Evolutionary conservation across 2,329 filamentous ascomycete genomes (phyloP), one percentile per base, ranked within the genome.

Genomic region (Fusarium beomiforme): DNA sequence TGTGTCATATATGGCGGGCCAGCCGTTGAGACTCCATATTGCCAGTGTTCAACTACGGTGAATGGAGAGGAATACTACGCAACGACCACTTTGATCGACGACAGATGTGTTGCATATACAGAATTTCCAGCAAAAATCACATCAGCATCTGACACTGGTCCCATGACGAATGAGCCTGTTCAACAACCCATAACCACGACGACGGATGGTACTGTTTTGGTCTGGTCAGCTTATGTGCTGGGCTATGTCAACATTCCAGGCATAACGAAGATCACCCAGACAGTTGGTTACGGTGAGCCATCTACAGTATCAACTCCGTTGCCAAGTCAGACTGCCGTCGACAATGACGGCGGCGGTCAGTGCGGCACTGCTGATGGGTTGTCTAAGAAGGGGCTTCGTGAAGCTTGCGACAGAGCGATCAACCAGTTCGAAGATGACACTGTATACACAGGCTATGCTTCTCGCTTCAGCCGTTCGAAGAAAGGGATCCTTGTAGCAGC

Each of bases 321-420:
- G 2, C 64, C 67, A 1, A 56, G 37, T 9, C 64, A 64, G 21
- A 53, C 59, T 3, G 39, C 43, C 11, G 50, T 61, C 2, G 60
- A 65, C 29, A 65, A 65, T 12, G 37, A 65, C 4, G 67, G 65
- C 12, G 17, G 19, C 11, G 56, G 65, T 3, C 55, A 70, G 29
- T 70, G 60, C 21, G 39, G 64, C 3, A 70, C 59, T 2, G 24
- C 33, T 4, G 64, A 68, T 24, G 21, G 33, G 3, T n/a, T 64
- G 3, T 69, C 67, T 2, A 64, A 59, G 33, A 42, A 37, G 4
- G 67, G 54, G 4, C 43, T 69, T 2, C 29, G 43, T 10, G 42
- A 57, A 0, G 64, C 64, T 24, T 69, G 64, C 9, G 54, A 68
- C 14, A 46, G 53, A 6, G 64, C 64, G 3, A 64, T 68, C 10